Base-by-base conservation (phyloP, 2,329 filamentous ascomycete species). In the Aspergillus sp. region DNA sequence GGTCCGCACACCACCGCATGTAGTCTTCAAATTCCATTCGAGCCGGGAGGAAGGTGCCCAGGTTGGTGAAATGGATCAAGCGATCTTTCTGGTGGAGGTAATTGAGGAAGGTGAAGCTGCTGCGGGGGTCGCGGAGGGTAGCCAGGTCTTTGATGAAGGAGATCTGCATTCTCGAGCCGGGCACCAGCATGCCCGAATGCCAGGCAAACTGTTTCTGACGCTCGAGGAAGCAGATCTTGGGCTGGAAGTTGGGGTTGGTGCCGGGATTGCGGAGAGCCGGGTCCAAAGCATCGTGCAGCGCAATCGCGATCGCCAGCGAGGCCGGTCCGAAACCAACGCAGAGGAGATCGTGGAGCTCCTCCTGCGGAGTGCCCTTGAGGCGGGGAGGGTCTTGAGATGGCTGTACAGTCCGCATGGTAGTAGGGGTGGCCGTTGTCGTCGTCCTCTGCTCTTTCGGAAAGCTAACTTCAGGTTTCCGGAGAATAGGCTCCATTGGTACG, bases 81-180 rank as follows among this genome's bases (percentile, higher is more conserved):
- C 91, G 79, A 47, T 78, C 77, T 57, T 94, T 85, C 57, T 79
- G 71, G 71, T 94, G 86, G 8, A 97, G 79, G 66, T 97, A 97
- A 70, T 96, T 96, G 62, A 95, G 74, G 70, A 96, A 97, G 9
- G 91, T 97, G 68, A 97, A 97, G 59, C 89, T 79, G 55, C 87
- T 94, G 53, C 85, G 81, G 5, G 91, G 91, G 64, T 97, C 83
- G 48, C 91, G 80, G 56, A 95, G 76, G 3, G 88, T 93, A 3
- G 91, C 91, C 66, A 97, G 80, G 64, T 97, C 91, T 72, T 97
- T 97, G 72, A 97, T 79, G 73, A 95, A 97, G 7, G 88, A 94
- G 57, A 97, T 97, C 65, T 97, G 91, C 91, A 97, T 97, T 71
- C 86, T 89, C 44, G 90, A 87, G 4, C 89, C 90, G 0, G 89